Evolutionary conservation across 129 eudicot species (phyloP).

Genomic region (Tanacetum coccineum): DNA sequence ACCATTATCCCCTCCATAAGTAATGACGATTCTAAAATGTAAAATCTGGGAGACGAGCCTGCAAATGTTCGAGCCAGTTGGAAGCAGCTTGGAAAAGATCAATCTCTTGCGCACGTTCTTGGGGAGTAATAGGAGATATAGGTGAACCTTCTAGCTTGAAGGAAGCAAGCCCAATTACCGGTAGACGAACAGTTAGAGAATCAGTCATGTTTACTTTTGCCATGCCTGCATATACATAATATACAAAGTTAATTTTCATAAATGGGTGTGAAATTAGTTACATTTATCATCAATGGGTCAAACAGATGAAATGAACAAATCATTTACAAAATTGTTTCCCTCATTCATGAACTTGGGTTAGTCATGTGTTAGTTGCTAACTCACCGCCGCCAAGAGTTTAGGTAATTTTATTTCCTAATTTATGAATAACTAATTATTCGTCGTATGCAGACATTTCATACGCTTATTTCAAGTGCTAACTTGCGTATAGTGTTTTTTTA

Average conservation of each 20-base stretch:
- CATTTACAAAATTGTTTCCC: too few relatives aligned
- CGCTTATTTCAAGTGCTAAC: too few relatives aligned
- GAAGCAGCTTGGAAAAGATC: slow-evolving; percentile 48
- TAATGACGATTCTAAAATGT: slow-evolving; percentile 29
- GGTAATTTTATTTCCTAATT: too few relatives aligned
- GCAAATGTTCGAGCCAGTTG: slow-evolving; percentile 55
- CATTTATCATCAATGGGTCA: too few relatives aligned
- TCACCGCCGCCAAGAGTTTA: too few relatives aligned
- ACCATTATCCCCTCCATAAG: background rate
- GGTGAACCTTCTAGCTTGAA: slow-evolving; percentile 56
- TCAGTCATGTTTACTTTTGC: slow-evolving; percentile 17
- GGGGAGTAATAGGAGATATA: slow-evolving; percentile 35
- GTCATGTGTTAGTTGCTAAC: too few relatives aligned
- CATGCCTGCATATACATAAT: slow-evolving; percentile 19
- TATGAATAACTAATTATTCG: too few relatives aligned
- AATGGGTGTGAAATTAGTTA: too few relatives aligned
- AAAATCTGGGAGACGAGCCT: slow-evolving; percentile 56
- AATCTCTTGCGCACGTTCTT: slow-evolving; percentile 45
- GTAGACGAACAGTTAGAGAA: slow-evolving; percentile 37
- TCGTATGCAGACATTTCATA: too few relatives aligned
- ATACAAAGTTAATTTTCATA: slow-evolving; percentile 1
- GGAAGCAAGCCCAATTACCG: slow-evolving; percentile 64
- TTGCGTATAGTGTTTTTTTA: too few relatives aligned
- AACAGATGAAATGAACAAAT: too few relatives aligned
- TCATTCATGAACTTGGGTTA: too few relatives aligned